Evolutionary conservation across 2,329 filamentous ascomycete species (phyloP).

Genomic region (Hymenoscyphus fraxineus): DNA sequence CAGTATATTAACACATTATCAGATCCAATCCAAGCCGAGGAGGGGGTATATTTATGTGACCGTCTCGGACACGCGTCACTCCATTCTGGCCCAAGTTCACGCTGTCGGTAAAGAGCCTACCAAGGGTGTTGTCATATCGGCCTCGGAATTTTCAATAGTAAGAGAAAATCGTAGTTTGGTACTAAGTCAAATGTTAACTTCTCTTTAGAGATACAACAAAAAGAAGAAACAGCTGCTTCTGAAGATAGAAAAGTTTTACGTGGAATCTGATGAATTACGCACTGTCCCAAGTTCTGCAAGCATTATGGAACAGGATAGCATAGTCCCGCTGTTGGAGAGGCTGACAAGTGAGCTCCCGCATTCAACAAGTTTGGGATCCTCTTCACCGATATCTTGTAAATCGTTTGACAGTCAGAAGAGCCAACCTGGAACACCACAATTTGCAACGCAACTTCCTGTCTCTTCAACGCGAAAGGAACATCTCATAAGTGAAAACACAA

Average conservation of each 20-base stretch:
- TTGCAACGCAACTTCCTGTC: background rate
- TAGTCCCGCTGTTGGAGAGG: constrained; percentile 1
- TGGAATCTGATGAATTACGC: constrained; percentile 29
- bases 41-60: background rate
- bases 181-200: background rate
- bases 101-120: background rate
- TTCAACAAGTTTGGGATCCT: background rate
- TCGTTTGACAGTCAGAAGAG: background rate
- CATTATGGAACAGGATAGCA: constrained; percentile 15
- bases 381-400: background rate
- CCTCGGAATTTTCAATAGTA: constrained; percentile 19
- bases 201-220: background rate
- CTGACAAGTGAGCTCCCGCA: background rate
- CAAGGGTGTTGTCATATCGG: constrained; percentile 13
- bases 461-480: background rate
- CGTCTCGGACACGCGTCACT: constrained; percentile 8
- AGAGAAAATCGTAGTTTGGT: background rate
- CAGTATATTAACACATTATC: background rate
- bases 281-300: constrained; percentile 29
- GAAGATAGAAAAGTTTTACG: constrained; percentile 26
- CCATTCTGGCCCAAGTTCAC: constrained; percentile 3
- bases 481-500: background rate
- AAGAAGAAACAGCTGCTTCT: constrained; percentile 20
- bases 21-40: background rate
- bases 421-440: background rate